Evolutionary conservation across 2,329 filamentous ascomycete genomes (phyloP), one percentile per base, ranked within the genome.

Genomic region (Penicillium glabrum): DNA sequence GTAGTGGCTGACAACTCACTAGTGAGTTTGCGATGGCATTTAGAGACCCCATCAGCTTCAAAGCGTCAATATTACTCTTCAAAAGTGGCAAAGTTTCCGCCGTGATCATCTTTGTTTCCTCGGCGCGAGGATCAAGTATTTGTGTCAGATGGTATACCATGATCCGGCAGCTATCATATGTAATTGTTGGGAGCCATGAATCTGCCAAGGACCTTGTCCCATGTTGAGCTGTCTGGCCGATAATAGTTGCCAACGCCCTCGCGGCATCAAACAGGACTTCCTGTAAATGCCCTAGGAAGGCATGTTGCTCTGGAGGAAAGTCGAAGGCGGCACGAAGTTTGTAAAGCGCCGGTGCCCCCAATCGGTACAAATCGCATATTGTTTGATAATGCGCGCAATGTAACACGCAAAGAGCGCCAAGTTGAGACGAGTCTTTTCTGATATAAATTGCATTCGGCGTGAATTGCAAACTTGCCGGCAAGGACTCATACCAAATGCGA

Each of bases 91-190:
- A 45, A 13, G 56, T 62, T n/a, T 61, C 49, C 9, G 24, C 47
- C 60, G 71, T 55, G 71, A 77, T 53, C 61, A 13, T 37, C 14
- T 58, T 64, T 6, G 61, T 58, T 27, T 52, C 56, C 10, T 64
- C 59, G 11, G 49, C 47, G 1, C 53, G 31, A 2, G 62, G 52
- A 29, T 64, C 76, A 6, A 79, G 67, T 7, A 80, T 62, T 16
- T 77, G 72, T 4, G 76, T 78, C n/a, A 79, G 71, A 54, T 80
- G 80, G 61, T 81, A 80, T 1, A 81, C 63, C 75, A 81, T 79
- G 37, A 80, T 75, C 5, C 79, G 72, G 48, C 75, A 79, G 59
- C 78, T 80, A 53, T 80, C 78, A 60, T 79, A 80, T 1, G 77
- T 73, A 56, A 80, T 80, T 16, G 77, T 79, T 1, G 78, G 78